These are phyloP conservation scores for Pythium oligandrum DNA, from an alignment of 352 stramenopile species.

Conservation along the genomic window DNA sequence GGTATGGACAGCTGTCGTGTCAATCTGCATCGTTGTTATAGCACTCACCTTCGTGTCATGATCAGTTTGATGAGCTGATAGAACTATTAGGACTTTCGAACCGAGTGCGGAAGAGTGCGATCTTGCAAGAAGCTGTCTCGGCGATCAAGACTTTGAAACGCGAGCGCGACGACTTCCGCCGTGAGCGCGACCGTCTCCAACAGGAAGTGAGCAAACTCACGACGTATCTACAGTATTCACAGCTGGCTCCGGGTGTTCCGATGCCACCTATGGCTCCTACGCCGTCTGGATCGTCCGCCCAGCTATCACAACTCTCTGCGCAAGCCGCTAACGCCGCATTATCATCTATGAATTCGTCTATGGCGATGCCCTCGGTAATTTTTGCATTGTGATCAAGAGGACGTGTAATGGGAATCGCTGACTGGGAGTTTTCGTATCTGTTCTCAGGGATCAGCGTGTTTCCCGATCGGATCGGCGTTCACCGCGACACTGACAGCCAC, in stretches of 20 bases:
- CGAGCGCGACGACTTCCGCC: constrained; percentile 55
- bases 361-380: no score
- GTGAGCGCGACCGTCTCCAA: constrained; percentile 54
- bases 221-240: constrained; percentile 60
- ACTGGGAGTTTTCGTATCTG: no score
- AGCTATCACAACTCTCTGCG: constrained; percentile 2
- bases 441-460: constrained; percentile 31
- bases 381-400: no score
- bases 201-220: constrained; percentile 66
- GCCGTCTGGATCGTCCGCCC: background rate
- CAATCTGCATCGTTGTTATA: no score
- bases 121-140: constrained; percentile 65
- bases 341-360: constrained; percentile 2
- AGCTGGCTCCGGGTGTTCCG: constrained; percentile 26
- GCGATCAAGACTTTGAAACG: constrained; percentile 59
- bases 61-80: constrained; percentile 68
- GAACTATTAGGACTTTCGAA: constrained; percentile 65
- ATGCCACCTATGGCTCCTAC: no score
- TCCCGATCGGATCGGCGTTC: constrained; percentile 37
- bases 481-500: constrained; percentile 1
- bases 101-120: constrained; percentile 67
- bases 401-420: no score
- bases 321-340: constrained; percentile 1
- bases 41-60: no score
- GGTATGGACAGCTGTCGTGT: no score